Conservation (phyloP, 495 filamentous ascomycete species). For the Copromyces sp. region DNA sequence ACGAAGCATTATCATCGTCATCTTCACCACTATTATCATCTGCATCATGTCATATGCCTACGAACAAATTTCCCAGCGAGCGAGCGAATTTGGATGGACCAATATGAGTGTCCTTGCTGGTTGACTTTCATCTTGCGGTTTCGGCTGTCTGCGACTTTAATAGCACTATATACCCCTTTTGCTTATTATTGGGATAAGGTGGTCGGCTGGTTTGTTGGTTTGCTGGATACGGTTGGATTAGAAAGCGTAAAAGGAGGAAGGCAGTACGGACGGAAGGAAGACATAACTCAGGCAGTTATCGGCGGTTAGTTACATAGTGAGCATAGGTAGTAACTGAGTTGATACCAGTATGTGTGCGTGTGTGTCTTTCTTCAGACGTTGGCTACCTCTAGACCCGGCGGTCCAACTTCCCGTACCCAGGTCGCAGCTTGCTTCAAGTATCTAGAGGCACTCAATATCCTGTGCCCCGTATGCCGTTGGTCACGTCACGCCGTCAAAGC, state of each 20-base stretch:
- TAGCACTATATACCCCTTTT: not conserved
- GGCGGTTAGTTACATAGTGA: not conserved
- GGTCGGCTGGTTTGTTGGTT: not conserved
- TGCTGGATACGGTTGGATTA: not conserved
- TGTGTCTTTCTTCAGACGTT: not conserved
- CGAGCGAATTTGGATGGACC: not conserved
- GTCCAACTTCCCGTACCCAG: no score
- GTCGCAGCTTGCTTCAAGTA: no score
- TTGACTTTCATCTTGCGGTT: not conserved
- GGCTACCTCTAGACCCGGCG: no score
- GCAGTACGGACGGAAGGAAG: not conserved
- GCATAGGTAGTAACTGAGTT: not conserved
- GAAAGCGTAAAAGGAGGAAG: not conserved
- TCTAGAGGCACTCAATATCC: no score
- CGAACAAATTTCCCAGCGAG: not conserved
- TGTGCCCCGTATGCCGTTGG: no score
- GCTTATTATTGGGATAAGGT: not conserved
- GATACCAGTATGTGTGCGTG: not conserved
- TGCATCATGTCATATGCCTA: not conserved
- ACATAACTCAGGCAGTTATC: not conserved
- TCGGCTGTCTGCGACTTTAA: not conserved
- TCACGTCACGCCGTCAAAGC: no score
- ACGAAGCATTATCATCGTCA: not conserved
- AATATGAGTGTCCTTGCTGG: not conserved
- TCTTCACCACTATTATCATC: not conserved